Conservation (phyloP, 179 eudicot genomes). For the Beta lomatogona region DNA sequence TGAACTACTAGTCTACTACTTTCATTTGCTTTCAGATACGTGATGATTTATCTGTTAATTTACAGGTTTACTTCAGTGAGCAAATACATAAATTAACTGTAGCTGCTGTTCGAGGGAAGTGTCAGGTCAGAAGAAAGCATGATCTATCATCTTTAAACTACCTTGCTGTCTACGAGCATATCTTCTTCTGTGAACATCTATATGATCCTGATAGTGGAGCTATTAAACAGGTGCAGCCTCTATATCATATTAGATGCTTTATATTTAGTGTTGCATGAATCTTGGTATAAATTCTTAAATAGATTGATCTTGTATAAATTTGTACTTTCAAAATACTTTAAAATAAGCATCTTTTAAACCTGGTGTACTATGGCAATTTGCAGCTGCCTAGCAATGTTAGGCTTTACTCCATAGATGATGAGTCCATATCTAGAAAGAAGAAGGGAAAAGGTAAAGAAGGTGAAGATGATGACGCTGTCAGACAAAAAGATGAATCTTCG, state of each 20-base stretch:
- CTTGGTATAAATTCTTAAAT: not conserved
- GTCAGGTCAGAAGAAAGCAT: conserved; percentile 73
- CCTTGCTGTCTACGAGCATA: conserved; percentile 58
- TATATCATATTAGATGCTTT: not conserved
- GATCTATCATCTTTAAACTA: conserved; percentile 49
- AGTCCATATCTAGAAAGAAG: conserved; percentile 51
- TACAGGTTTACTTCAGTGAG: conserved; percentile 90
- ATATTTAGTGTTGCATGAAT: not conserved
- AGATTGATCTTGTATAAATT: not conserved
- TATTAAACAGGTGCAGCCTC: conserved; percentile 66
- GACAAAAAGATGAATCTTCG: conserved; percentile 35
- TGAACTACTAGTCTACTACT: not conserved
- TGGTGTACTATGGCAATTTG: not conserved
- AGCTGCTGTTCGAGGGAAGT: conserved; percentile 69
- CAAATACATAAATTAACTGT: conserved; percentile 47
- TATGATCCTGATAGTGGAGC: conserved; percentile 84
- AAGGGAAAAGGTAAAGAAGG: conserved; percentile 86
- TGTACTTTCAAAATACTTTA: not conserved
- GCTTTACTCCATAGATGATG: conserved; percentile 48
- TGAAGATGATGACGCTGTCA: conserved; percentile 40
- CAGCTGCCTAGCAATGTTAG: conserved; percentile 68
- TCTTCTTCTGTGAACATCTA: conserved; percentile 80
- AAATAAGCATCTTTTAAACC: conserved; percentile 11
- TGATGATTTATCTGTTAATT: conserved; percentile 7
- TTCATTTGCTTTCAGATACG: too few species aligned